phyloP scores from a whole-genome alignment of 441 rosid species.

The Daphne laureola region DNA sequence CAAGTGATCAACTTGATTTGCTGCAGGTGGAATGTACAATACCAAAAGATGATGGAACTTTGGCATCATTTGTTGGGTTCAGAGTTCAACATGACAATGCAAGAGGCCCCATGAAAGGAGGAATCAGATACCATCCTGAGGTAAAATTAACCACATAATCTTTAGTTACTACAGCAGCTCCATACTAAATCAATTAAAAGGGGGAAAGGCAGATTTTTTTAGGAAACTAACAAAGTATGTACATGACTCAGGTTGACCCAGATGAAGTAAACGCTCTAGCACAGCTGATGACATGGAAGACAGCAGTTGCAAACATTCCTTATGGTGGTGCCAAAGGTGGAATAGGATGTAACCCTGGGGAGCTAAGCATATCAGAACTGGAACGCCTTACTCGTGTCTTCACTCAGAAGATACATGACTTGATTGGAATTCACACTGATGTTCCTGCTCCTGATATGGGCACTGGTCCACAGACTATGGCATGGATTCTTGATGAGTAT shows the following conservation, averaged over 20 bases:
- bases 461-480: slow-evolving; percentile 71
- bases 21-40: slow-evolving; percentile 63
- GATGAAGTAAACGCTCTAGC: slow-evolving; percentile 72
- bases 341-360: slow-evolving; percentile 50
- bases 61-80: slow-evolving; percentile 57
- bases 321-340: slow-evolving; percentile 76
- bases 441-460: slow-evolving; percentile 87
- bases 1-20: slow-evolving; percentile 17
- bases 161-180: slow-evolving; percentile 11
- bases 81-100: slow-evolving; percentile 69
- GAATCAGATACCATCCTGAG: slow-evolving; percentile 69
- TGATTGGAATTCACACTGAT: slow-evolving; percentile 56
- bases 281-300: slow-evolving; percentile 74
- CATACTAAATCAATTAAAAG: not conserved
- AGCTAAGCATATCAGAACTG: slow-evolving; percentile 42
- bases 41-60: slow-evolving; percentile 54
- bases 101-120: slow-evolving; percentile 76
- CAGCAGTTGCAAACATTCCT: slow-evolving; percentile 63
- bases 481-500: slow-evolving; percentile 69
- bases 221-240: too few relatives aligned
- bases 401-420: slow-evolving; percentile 65
- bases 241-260: slow-evolving; percentile 61
- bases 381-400: slow-evolving; percentile 61
- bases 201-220: not conserved
- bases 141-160: slow-evolving; percentile 21